These are phyloP conservation scores for Blastobotrys buckinghamii DNA, from an alignment of 1,139 yeast species.

Conservation along the genomic window DNA sequence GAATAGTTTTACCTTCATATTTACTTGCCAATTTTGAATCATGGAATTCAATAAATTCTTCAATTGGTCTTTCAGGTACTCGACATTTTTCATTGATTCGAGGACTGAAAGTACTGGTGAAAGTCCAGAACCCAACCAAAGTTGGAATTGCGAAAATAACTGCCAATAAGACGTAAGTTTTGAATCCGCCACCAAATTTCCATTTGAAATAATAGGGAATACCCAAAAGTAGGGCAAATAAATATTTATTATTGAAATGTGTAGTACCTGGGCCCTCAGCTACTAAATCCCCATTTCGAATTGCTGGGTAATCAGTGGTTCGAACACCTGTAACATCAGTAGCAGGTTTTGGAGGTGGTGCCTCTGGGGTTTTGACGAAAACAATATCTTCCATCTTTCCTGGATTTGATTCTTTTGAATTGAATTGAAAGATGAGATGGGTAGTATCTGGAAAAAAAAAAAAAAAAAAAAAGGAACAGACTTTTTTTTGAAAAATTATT, in stretches of 20 bases:
- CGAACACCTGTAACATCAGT: constrained; percentile 50
- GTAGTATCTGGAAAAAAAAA: not conserved
- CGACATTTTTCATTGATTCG: constrained; percentile 72
- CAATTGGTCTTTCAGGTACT: constrained; percentile 73
- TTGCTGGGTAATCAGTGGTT: constrained; percentile 64
- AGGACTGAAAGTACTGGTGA: constrained; percentile 72
- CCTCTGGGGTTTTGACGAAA: constrained; percentile 57
- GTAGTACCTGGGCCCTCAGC: constrained; percentile 90
- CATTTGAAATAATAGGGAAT: constrained; percentile 61
- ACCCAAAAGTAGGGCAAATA: constrained; percentile 47
- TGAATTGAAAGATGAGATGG: not conserved
- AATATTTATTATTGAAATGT: constrained; percentile 61
- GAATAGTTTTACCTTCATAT: constrained; percentile 76
- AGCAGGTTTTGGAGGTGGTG: constrained; percentile 47
- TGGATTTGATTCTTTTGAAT: no score
- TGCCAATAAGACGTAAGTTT: constrained; percentile 49
- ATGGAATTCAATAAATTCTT: constrained; percentile 76
- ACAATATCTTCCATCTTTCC: constrained; percentile 25
- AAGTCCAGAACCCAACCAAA: constrained; percentile 76
- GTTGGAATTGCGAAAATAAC: constrained; percentile 56
- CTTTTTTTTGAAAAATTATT: not conserved
- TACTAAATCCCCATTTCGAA: constrained; percentile 80
- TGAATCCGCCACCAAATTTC: constrained; percentile 69
- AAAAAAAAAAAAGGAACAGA: not conserved
- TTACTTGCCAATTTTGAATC: constrained; percentile 64